phyloP scores from a whole-genome alignment of 768 basidiomycete genomes.

The Termitomyces sp. region DNA sequence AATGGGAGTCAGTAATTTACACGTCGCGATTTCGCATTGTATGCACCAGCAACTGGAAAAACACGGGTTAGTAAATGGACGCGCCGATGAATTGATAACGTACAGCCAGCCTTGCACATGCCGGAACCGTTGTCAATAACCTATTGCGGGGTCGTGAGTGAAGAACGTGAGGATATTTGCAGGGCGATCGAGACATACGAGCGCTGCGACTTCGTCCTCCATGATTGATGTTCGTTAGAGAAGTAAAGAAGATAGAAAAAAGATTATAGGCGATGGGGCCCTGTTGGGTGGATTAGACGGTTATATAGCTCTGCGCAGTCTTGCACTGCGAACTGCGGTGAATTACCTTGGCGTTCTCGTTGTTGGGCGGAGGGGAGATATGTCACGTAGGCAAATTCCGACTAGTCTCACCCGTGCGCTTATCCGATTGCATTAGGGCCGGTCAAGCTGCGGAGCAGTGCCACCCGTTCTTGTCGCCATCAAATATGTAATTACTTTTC shows the following conservation, averaged over 20 bases:
- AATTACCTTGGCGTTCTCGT: conserved; percentile 17
- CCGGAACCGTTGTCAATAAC: conserved; percentile 95
- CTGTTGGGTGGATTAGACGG: conserved; percentile 9
- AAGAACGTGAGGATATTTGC: neutral
- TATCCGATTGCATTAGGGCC: conserved; percentile 35
- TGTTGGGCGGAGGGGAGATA: conserved; percentile 25
- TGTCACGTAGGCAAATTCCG: conserved; percentile 16
- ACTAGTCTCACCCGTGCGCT: conserved; percentile 17
- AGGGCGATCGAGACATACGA: conserved; percentile 35
- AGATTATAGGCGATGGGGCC: conserved; percentile 11
- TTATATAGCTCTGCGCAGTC: conserved; percentile 17
- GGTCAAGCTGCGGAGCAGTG: conserved; percentile 16
- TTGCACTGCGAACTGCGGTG: conserved; percentile 21
- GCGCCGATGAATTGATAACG: conserved; percentile 31
- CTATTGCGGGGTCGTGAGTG: conserved; percentile 28
- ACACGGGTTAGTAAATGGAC: conserved; percentile 15
- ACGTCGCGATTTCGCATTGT: neutral
- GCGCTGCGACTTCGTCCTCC: conserved; percentile 48
- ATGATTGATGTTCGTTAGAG: conserved; percentile 35
- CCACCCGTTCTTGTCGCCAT: conserved; percentile 1
- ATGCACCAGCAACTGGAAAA: conserved; percentile 59
- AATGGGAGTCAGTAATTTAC: conserved; percentile 18
- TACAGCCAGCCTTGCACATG: conserved; percentile 99
- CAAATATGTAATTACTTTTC: neutral
- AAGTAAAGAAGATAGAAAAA: conserved; percentile 18